Evolutionary conservation across 176 grass and related monocot genomes (phyloP).

Genomic region (Oryza coarctata): DNA sequence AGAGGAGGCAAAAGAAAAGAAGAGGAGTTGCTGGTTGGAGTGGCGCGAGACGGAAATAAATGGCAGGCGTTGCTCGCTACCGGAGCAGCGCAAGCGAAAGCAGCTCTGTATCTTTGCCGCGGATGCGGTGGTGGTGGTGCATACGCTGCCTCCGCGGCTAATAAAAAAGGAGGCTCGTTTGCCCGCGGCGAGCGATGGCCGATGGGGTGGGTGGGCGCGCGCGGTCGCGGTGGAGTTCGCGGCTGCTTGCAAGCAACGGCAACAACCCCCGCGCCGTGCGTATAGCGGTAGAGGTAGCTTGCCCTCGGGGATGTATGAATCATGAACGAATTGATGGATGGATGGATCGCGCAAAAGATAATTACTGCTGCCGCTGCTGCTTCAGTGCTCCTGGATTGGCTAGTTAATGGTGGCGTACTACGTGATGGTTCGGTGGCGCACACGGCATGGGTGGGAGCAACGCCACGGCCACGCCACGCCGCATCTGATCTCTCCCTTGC

Average conservation of each 20-base stretch:
- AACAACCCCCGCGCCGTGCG: not conserved
- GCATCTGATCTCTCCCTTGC: not conserved
- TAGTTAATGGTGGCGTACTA: conserved; percentile 29
- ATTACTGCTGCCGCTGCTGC: not conserved
- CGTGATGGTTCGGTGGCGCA: conserved; percentile 53
- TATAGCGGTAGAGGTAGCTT: not conserved
- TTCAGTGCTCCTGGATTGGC: not conserved
- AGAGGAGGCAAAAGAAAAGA: not conserved
- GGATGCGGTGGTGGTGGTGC: conserved; percentile 12
- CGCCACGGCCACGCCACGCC: not conserved
- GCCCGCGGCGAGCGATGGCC: not conserved
- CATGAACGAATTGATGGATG: not conserved
- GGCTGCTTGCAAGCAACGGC: conserved; percentile 40
- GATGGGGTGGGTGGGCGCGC: not conserved
- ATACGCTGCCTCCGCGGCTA: not conserved
- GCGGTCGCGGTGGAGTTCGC: not conserved
- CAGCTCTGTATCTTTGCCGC: not conserved
- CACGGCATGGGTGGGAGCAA: conserved; percentile 36
- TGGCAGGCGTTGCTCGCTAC: not conserved
- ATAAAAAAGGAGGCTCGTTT: not conserved
- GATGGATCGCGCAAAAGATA: not conserved
- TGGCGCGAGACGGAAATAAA: conserved; percentile 11
- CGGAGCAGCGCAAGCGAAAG: not conserved
- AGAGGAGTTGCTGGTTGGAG: not conserved
- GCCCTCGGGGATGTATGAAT: not conserved